These are phyloP conservation scores for Blastomyces parvus DNA, from an alignment of 2,329 filamentous ascomycete species.

Conservation along the genomic window DNA sequence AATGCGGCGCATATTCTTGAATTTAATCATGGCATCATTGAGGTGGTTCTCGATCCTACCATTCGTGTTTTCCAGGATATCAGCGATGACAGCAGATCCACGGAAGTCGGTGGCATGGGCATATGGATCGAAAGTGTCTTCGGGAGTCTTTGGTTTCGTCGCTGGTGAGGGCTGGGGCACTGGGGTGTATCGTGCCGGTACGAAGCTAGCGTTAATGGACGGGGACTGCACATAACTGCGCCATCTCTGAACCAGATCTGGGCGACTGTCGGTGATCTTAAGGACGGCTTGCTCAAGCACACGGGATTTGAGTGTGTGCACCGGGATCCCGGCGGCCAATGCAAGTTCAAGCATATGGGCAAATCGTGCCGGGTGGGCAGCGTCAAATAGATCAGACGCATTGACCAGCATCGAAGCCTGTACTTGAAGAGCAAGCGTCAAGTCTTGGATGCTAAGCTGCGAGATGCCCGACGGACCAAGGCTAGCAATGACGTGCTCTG, in stretches of 20 bases:
- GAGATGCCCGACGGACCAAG: slow-evolving; percentile 52
- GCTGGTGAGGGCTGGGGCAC: slow-evolving; percentile 41
- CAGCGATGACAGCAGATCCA: slow-evolving; percentile 81
- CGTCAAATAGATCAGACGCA: slow-evolving; percentile 39
- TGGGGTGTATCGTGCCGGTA: slow-evolving; percentile 32
- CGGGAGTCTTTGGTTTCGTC: slow-evolving; percentile 52
- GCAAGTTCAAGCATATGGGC: slow-evolving; percentile 52
- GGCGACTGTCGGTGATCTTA: slow-evolving; percentile 41
- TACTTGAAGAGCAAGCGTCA: slow-evolving; percentile 53
- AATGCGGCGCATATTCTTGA: slow-evolving; percentile 86
- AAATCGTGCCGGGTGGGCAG: slow-evolving; percentile 51
- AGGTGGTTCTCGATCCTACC: slow-evolving; percentile 64
- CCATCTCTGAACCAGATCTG: slow-evolving; percentile 46
- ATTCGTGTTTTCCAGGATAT: slow-evolving; percentile 72
- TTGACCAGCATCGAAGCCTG: slow-evolving; percentile 43
- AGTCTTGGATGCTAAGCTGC: slow-evolving; percentile 42
- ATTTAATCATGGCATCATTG: slow-evolving; percentile 69
- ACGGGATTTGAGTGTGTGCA: slow-evolving; percentile 47
- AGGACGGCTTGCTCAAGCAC: slow-evolving; percentile 51
- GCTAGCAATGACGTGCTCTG: slow-evolving; percentile 51
- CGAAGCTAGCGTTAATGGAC: slow-evolving; percentile 37
- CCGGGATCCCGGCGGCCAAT: slow-evolving; percentile 42
- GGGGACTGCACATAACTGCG: slow-evolving; percentile 41
- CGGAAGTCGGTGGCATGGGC: slow-evolving; percentile 85
- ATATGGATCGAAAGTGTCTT: slow-evolving; percentile 86